Evolutionary conservation across 805 yeast species (phyloP).

Genomic region (Saccharomycopsis selenospora): DNA sequence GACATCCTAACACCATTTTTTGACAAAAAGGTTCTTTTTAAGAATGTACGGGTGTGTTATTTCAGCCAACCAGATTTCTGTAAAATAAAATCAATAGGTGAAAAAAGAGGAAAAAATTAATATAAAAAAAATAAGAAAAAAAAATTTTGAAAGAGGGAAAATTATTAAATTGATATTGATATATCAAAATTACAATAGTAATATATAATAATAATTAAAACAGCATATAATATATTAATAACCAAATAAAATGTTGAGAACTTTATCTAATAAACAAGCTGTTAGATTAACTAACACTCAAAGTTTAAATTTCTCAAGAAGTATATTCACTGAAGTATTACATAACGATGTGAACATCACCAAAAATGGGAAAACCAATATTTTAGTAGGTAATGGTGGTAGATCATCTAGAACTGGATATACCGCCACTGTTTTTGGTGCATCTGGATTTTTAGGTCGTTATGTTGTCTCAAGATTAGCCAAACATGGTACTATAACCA

Average conservation of each 20-base stretch:
- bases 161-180: not conserved
- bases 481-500: constrained; percentile 69
- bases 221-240: too few relatives aligned
- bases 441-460: constrained; percentile 71
- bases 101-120: not conserved
- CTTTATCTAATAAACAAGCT: not conserved
- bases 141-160: not conserved
- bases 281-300: not conserved
- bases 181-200: too few relatives aligned
- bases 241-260: constrained; percentile 1
- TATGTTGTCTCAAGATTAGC: constrained; percentile 66
- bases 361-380: constrained; percentile 63
- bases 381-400: constrained; percentile 73
- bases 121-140: not conserved
- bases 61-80: constrained; percentile 10
- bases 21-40: too few relatives aligned
- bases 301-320: constrained; percentile 20
- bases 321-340: constrained; percentile 29
- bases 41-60: not conserved
- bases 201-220: too few relatives aligned
- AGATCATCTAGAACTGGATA: constrained; percentile 80
- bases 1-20: constrained; percentile 2
- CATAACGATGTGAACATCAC: constrained; percentile 64
- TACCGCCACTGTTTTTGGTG: constrained; percentile 85
- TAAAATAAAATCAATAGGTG: constrained; percentile 5